Percentiles rank a stretch among this genome's conserved stretches.
phyloP scores from a whole-genome alignment of 1,284 basidiomycete species.

The Boletus sp. region DNA sequence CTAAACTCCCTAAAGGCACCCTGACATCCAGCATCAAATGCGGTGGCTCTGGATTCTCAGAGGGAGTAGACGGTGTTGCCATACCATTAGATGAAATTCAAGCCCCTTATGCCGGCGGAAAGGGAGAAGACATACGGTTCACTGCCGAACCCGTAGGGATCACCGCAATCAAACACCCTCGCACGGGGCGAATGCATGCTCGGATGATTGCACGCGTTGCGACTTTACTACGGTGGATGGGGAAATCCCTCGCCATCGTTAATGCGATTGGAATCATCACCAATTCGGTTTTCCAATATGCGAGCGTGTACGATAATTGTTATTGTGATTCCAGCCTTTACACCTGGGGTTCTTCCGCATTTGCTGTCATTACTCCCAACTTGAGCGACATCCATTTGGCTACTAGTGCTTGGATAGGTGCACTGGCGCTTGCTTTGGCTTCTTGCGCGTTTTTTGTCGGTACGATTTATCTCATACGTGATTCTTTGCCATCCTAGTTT shows the following conservation, averaged over 20 bases:
- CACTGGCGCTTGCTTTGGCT: slow-evolving; percentile 8
- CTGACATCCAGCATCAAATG: too few relatives aligned
- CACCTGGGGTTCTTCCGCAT: slow-evolving; percentile 10
- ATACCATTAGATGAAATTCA: too few relatives aligned
- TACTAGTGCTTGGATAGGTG: slow-evolving; percentile 20
- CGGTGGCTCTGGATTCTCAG: too few relatives aligned
- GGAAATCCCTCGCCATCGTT: slow-evolving; percentile 23
- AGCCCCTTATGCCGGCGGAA: too few relatives aligned
- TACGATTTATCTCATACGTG: slow-evolving; percentile 22
- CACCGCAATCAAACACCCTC: too few relatives aligned
- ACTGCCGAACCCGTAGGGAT: too few relatives aligned
- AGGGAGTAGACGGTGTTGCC: too few relatives aligned
- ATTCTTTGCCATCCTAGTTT: slow-evolving; percentile 14
- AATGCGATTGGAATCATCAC: slow-evolving; percentile 25
- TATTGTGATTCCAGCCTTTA: slow-evolving; percentile 23
- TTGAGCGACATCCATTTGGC: slow-evolving; percentile 5
- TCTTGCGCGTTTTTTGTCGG: slow-evolving; percentile 18
- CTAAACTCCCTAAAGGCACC: too few relatives aligned
- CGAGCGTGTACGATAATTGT: slow-evolving; percentile 23
- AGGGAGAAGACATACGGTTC: too few relatives aligned
- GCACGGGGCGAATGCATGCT: not conserved
- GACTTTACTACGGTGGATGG: slow-evolving; percentile 22
- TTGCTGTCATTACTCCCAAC: slow-evolving; percentile 7
- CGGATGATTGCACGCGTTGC: slow-evolving; percentile 1
- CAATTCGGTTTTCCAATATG: slow-evolving; percentile 23